These are phyloP conservation scores for Penicillium hesseltinei DNA, from an alignment of 2,329 filamentous ascomycete genomes.

Conservation along the genomic window DNA sequence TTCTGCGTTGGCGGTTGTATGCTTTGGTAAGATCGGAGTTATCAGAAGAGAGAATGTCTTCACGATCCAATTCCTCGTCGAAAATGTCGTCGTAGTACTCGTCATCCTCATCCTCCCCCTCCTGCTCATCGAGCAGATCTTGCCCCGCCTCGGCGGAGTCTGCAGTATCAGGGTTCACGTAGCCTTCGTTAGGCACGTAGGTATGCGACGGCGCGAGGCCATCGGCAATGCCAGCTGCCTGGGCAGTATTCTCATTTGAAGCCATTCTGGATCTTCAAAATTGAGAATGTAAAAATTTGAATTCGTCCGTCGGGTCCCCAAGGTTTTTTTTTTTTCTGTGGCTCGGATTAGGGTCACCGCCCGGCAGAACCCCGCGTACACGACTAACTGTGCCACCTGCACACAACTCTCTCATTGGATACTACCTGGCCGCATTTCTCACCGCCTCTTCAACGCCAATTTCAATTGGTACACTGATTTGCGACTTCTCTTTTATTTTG, in stretches of 20 bases:
- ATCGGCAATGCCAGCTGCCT: slow-evolving; percentile 40
- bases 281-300: slow-evolving; percentile 7
- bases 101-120: slow-evolving; percentile 55
- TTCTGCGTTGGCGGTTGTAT: slow-evolving; percentile 78
- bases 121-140: slow-evolving; percentile 34
- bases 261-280: slow-evolving; percentile 24
- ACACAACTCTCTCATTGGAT: too few relatives aligned
- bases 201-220: slow-evolving; percentile 48
- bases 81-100: slow-evolving; percentile 62
- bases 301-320: slow-evolving; percentile 12
- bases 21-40: slow-evolving; percentile 74
- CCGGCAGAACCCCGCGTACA: slow-evolving; percentile 38
- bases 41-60: slow-evolving; percentile 57
- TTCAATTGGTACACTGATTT: too few relatives aligned
- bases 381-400: too few relatives aligned
- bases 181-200: slow-evolving; percentile 51
- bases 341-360: slow-evolving; percentile 28
- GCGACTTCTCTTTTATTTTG: too few relatives aligned
- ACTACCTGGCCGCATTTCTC: too few relatives aligned
- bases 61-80: slow-evolving; percentile 55
- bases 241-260: slow-evolving; percentile 20
- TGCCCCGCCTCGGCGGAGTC: slow-evolving; percentile 35
- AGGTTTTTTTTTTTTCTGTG: slow-evolving; percentile 29
- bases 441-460: too few relatives aligned
- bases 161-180: slow-evolving; percentile 40